These are phyloP conservation scores for Aspergillus melleus DNA, from an alignment of 2,329 filamentous ascomycete species.

Conservation along the genomic window DNA sequence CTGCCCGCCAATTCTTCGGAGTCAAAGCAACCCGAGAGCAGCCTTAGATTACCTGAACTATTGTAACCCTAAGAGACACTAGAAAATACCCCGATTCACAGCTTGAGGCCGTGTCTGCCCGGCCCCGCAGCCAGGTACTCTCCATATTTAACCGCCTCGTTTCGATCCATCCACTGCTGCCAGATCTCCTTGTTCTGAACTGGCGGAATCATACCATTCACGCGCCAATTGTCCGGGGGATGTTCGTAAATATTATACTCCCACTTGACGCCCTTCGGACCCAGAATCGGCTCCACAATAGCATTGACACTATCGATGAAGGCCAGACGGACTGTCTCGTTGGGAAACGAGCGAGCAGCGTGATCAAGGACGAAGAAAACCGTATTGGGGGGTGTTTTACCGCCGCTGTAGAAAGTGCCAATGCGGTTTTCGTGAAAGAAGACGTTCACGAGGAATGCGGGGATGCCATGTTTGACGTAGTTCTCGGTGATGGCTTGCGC, in stretches of 20 bases:
- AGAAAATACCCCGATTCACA: no score
- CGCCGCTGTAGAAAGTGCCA: conserved; percentile 3
- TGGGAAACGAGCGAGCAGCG: conserved; percentile 3
- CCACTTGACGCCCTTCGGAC: conserved; percentile 11
- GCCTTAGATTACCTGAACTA: no score
- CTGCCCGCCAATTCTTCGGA: no score
- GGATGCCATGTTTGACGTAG: conserved; percentile 2
- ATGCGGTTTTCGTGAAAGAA: neutral
- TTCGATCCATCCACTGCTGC: conserved; percentile 1
- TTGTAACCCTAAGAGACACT: no score
- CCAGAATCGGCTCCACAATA: conserved; percentile 4
- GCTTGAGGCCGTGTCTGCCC: no score
- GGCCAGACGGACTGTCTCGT: neutral
- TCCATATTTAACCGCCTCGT: neutral
- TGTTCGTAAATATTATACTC: conserved; percentile 12
- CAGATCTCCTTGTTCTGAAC: neutral
- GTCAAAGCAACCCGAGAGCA: no score
- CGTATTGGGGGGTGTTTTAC: neutral
- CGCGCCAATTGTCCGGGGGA: conserved; percentile 11
- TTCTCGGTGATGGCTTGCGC: conserved; percentile 7
- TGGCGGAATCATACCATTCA: conserved; percentile 12
- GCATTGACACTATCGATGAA: conserved; percentile 4
- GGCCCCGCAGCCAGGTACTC: no score
- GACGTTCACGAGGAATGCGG: neutral
- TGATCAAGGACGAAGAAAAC: conserved; percentile 7